Base-by-base conservation (phyloP, 306 rosid genomes). In the Vicia sativa region DNA sequence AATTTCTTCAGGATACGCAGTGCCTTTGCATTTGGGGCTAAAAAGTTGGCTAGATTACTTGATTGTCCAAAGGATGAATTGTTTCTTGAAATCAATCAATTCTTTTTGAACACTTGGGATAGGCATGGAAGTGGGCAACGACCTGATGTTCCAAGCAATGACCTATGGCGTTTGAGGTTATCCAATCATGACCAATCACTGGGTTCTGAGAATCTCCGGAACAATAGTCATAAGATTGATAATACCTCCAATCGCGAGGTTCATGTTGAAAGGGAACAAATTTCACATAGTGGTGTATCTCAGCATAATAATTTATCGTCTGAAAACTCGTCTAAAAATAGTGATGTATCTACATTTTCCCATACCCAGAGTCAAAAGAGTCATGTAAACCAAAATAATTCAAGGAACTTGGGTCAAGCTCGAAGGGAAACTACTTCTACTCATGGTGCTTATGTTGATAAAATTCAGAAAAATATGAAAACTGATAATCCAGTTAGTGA, bases 1-100 rank as follows among this genome's bases (percentile, higher is more conserved):
- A 95, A 95, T 80, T 95, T 95, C 84, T 95, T 84, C 82, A 82
- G 99, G 80, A 95, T 95, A 67, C 96, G 99, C 78, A 95, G 99
- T 81, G 99, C 99, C 68, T 91, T 95, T 80, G 86, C 92, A 10
- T 95, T 88, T 83, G 99, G 99, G 71, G 92, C 96, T 71, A 90
- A 87, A 78, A 76, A 78, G 76, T 85, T 95, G 78, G 95, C 96
- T 58, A 82, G 92, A 52, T 81, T 95, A 77, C 91, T 87, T 67
- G 96, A 95, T 63, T 95, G 99, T 81, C 89, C 95, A 14, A 78
- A 87, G 67, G 95, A 88, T 45, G 92, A 88, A 13, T 73, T 91
- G 60, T 59, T 54, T 77, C 74, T 62, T 16, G 99, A 95, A 87
- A 88, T 95, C 77, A 88, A 91, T 76, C 96, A 88, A 61, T 95